phyloP scores from a whole-genome alignment of 495 filamentous ascomycete genomes.

The Neurospora sp. region DNA sequence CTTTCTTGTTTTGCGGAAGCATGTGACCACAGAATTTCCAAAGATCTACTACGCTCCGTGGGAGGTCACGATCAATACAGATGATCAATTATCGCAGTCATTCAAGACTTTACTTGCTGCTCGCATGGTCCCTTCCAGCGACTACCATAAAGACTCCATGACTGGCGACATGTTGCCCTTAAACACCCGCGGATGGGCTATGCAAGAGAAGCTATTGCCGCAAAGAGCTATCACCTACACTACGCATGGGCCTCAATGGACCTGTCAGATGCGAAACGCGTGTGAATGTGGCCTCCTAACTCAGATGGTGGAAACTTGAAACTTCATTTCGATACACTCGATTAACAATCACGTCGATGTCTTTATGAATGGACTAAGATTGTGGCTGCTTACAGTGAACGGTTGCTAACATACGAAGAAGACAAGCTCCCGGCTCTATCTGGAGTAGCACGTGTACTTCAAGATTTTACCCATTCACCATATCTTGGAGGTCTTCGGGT shows the following conservation, averaged over 20 bases:
- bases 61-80: background rate
- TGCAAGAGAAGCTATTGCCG: background rate
- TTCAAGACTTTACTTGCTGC: background rate
- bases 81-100: background rate
- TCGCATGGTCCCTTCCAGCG: background rate
- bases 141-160: background rate
- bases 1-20: background rate
- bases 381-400: background rate
- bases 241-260: background rate
- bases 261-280: background rate
- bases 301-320: too few relatives aligned
- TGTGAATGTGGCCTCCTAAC: background rate
- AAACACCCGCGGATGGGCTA: background rate
- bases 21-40: background rate
- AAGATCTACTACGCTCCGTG: background rate
- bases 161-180: background rate
- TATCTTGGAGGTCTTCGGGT: background rate
- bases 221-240: background rate
- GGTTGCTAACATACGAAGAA: background rate
- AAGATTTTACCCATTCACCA: background rate
- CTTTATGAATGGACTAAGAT: background rate
- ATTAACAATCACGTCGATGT: background rate
- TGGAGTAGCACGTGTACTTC: background rate
- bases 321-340: background rate
- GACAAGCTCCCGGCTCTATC: background rate